phyloP scores from a whole-genome alignment of 2,329 filamentous ascomycete species.

The Penicillium psychrosexuale region DNA sequence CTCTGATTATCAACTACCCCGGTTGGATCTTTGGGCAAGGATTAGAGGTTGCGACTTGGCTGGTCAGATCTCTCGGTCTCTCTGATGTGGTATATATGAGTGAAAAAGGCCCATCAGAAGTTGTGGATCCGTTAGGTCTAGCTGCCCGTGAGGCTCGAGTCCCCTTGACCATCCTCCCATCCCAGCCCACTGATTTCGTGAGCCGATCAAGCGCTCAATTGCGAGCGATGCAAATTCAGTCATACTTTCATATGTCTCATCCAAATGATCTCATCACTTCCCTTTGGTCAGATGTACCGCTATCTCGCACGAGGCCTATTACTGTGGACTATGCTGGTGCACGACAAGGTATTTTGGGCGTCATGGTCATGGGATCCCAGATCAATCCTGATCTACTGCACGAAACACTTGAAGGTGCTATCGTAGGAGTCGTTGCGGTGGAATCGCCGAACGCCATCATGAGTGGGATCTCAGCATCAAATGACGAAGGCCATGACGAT shows the following conservation, averaged over 20 bases:
- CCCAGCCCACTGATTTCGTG: constrained; percentile 44
- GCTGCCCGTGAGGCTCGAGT: constrained; percentile 38
- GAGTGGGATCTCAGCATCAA: constrained; percentile 10
- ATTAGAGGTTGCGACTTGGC: constrained; percentile 47
- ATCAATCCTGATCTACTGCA: constrained; percentile 48
- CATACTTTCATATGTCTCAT: constrained; percentile 55
- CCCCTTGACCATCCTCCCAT: constrained; percentile 47
- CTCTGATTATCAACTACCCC: constrained; percentile 57
- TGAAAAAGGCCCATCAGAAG: constrained; percentile 46
- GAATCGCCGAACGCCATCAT: constrained; percentile 40
- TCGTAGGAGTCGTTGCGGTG: constrained; percentile 53
- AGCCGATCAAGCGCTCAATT: constrained; percentile 51
- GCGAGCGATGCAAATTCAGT: constrained; percentile 58
- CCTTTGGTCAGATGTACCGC: constrained; percentile 47
- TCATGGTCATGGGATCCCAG: constrained; percentile 53
- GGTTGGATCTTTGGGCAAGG: constrained; percentile 56
- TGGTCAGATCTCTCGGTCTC: constrained; percentile 47
- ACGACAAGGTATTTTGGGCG: constrained; percentile 47
- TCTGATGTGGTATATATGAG: constrained; percentile 55
- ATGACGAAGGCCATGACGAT: constrained; percentile 14
- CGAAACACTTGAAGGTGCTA: constrained; percentile 52
- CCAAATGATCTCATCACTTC: constrained; percentile 27
- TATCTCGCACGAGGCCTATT: constrained; percentile 48
- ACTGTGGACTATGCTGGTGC: constrained; percentile 49
- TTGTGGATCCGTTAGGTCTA: constrained; percentile 41